Evolutionary conservation across 805 yeast genomes (phyloP).

Genomic region (Phaffomyces antillensis): DNA sequence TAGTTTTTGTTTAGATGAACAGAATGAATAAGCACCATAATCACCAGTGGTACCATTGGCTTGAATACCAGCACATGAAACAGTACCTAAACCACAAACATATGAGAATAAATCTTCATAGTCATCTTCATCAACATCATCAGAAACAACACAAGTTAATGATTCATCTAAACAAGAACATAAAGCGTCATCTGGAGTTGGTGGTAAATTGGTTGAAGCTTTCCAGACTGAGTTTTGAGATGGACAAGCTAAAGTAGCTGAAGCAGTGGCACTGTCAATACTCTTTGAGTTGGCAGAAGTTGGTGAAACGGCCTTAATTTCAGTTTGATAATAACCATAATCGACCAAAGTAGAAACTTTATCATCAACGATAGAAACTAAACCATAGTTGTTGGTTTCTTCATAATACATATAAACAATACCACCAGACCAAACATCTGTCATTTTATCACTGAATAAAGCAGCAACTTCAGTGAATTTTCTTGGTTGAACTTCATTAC

Average conservation of each 20-base stretch:
- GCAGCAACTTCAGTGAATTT: slow-evolving; percentile 64
- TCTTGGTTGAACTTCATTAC: slow-evolving; percentile 66
- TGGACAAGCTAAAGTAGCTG: slow-evolving; percentile 56
- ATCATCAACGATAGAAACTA: slow-evolving; percentile 44
- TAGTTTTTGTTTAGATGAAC: slow-evolving; percentile 57
- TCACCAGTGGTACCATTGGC: slow-evolving; percentile 57
- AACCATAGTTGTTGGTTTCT: slow-evolving; percentile 70
- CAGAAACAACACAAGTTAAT: slow-evolving; percentile 52
- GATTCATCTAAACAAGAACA: slow-evolving; percentile 60
- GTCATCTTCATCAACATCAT: slow-evolving; percentile 45
- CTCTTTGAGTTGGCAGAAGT: slow-evolving; percentile 35
- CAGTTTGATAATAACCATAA: slow-evolving; percentile 53
- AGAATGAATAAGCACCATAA: slow-evolving; percentile 71
- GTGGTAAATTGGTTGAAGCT: slow-evolving; percentile 66
- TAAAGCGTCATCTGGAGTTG: slow-evolving; percentile 60
- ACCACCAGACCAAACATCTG: slow-evolving; percentile 86
- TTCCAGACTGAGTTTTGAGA: slow-evolving; percentile 49
- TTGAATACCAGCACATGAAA: slow-evolving; percentile 53
- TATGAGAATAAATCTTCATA: slow-evolving; percentile 51
- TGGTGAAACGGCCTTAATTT: slow-evolving; percentile 51
- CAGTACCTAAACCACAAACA: slow-evolving; percentile 55
- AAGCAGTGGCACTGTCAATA: slow-evolving; percentile 26
- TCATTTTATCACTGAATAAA: slow-evolving; percentile 60
- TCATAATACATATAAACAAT: slow-evolving; percentile 81
- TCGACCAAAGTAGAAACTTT: slow-evolving; percentile 56